Evolutionary conservation across 306 rosid genomes (phyloP).

Genomic region (Vigna hirtella): DNA sequence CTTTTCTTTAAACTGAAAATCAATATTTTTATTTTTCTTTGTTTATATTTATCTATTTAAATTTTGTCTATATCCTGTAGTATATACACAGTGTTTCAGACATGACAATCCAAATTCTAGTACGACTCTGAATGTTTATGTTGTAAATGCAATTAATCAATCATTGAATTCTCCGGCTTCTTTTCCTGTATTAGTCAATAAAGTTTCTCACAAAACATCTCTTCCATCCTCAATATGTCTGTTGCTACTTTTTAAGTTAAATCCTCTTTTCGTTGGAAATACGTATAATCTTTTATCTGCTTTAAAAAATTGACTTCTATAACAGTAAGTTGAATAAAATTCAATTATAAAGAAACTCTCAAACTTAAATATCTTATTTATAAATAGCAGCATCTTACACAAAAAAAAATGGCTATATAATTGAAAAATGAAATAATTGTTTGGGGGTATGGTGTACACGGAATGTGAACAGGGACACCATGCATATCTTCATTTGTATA

Average conservation of each 20-base stretch:
- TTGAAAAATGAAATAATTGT: constrained; percentile 32
- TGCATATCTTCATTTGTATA: background rate
- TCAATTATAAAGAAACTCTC: too few relatives aligned
- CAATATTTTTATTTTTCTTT: too few relatives aligned
- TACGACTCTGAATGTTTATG: background rate
- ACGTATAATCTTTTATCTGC: background rate
- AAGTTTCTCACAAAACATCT: constrained; percentile 21
- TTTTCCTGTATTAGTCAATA: constrained; percentile 30
- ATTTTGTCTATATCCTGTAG: background rate
- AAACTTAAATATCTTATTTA: too few relatives aligned
- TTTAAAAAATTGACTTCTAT: constrained; percentile 2
- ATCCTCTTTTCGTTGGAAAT: background rate
- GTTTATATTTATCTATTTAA: too few relatives aligned
- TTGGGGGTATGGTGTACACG: constrained; percentile 42
- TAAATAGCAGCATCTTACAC: too few relatives aligned
- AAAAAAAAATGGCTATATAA: background rate
- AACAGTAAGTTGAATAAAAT: too few relatives aligned
- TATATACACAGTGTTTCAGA: background rate
- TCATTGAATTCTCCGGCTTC: constrained; percentile 13
- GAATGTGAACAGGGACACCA: constrained; percentile 33
- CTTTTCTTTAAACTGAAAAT: too few relatives aligned
- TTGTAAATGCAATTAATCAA: background rate
- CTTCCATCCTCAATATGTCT: background rate
- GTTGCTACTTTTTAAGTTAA: constrained; percentile 25
- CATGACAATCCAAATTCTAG: background rate